Evolutionary conservation across 192 early-diverging fungal species (phyloP), one percentile per base, ranked within the genome.

Genomic region (Coemansia pectinata): DNA sequence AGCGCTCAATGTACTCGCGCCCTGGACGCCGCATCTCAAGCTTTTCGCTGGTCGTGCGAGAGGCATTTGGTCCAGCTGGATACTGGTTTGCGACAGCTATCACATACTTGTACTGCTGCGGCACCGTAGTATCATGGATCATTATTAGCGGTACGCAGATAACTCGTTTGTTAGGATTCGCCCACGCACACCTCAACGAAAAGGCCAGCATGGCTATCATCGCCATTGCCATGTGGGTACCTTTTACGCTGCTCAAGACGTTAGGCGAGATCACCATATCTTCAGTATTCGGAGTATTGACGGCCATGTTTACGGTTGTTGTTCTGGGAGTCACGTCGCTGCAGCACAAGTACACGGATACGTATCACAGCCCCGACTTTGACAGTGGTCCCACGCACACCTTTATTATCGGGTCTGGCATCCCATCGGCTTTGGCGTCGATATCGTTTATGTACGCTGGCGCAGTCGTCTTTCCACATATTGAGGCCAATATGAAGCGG

Each of bases 361-460:
- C 72, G 11, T 71, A 82, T 42, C 71, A 82, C 33, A 40, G 19
- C 31, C 79, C 79, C n/a, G 72, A 70, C 25, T 82, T 63, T 34
- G 66, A 55, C 34, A 45, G 60, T 11, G 62, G 5, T 8, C 74
- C 83, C n/a, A 73, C 58, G 8, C 88, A 91, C 67, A 65, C 74
- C 36, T 67, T 66, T 38, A 87, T 94, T 12, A 86, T 89, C 31
- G 88, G 88, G 57, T 76, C 81, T n/a, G 88, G 88, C 62, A 85
- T 96, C 53, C 92, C 93, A 25, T 86, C 87, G 6, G 90, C 92
- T 0, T 66, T 96, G 6, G 91, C 91, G 1, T 91, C 91, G 1
- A 90, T 96, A 70, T 88, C 88, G 15, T 94, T 96, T 78, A 90
- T 89, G 71, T 96, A 89, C 66, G 86, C 90, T n/a, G 93, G 93